Evolutionary conservation across 257 asterid genomes (phyloP).

Genomic region (Solanum chilense): DNA sequence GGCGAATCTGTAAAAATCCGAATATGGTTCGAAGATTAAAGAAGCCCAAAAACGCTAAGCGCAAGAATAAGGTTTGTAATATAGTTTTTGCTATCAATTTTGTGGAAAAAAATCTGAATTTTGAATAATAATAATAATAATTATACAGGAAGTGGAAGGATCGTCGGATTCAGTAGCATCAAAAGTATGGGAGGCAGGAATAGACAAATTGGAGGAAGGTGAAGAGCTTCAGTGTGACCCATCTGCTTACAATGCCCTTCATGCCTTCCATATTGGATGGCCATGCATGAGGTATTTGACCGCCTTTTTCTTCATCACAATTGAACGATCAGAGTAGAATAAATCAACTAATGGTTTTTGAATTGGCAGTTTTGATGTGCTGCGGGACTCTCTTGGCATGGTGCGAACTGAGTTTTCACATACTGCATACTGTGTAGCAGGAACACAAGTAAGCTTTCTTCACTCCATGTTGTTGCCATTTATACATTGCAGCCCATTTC

Average conservation of each 20-base stretch:
- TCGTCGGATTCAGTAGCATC: slow-evolving; percentile 38
- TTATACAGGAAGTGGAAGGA: slow-evolving; percentile 41
- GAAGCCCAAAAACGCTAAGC: too few species aligned
- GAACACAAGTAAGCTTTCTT: slow-evolving; percentile 41
- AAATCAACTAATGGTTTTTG: neutral
- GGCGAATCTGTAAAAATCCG: too few species aligned
- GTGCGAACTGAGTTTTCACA: slow-evolving; percentile 88
- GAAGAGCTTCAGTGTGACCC: slow-evolving; percentile 91
- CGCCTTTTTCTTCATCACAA: too few species aligned
- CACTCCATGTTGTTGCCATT: too few species aligned
- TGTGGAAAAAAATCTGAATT: too few species aligned
- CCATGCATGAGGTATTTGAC: slow-evolving; percentile 64
- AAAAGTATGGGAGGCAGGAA: slow-evolving; percentile 90
- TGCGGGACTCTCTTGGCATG: slow-evolving; percentile 73
- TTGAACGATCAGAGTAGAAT: neutral
- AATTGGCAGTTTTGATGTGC: slow-evolving; percentile 53
- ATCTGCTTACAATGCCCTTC: slow-evolving; percentile 77
- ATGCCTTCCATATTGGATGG: slow-evolving; percentile 78
- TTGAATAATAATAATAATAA: neutral
- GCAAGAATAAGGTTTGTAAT: too few species aligned
- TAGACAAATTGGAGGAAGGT: slow-evolving; percentile 74
- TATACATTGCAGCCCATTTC: too few species aligned
- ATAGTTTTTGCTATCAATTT: too few species aligned
- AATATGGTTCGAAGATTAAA: too few species aligned
- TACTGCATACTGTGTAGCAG: slow-evolving; percentile 64